Evolutionary conservation across 148 eudicot species (phyloP), one percentile per base, ranked within the genome.

Genomic region (Suaeda aralocaspica): DNA sequence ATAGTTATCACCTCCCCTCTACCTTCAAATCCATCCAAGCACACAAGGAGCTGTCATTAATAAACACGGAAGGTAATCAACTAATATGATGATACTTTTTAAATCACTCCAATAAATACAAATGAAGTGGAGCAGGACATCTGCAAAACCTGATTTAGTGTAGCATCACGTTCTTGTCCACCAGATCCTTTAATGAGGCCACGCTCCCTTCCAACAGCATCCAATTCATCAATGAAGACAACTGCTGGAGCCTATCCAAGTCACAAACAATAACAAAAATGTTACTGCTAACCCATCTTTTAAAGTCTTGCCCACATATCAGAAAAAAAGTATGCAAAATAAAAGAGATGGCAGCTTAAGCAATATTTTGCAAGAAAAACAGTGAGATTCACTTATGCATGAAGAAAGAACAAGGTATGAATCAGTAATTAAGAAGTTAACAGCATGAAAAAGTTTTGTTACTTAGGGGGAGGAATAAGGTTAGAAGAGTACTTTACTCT

Each of bases 121-220:
- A 73, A 26, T n/a, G 46, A 68, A 66, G 62, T 36, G 63, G 29
- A 41, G 46, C 26, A 22, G 53, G 72, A 48, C 42, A 65, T 52
- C n/a, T 21, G 24, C 24, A 33, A 9, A 63, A 92, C 98, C 98
- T 92, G 96, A 78, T 92, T 92, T 56, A 92, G 82, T 60, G 98
- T 92, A 60, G 98, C 98, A 84, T 92, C 98, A 76, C 98, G 98
- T 71, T 92, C 98, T 87, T 92, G 96, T 53, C 98, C 98, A 77
- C 98, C 98, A 74, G 98, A 92, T 52, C 98, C 98, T 82, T 88
- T 90, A 45, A 92, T 86, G 57, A 90, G 77, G 72, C 98, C 98
- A 86, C 96, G 98, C 77, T 88, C 94, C 74, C 98, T 88, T 64
- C 98, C 98, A 75, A 92, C 98, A 80, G 98, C 98, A 84, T 92